Evolutionary conservation across 106 monocot species (phyloP).

Genomic region (Acanthochlamys bracteata): DNA sequence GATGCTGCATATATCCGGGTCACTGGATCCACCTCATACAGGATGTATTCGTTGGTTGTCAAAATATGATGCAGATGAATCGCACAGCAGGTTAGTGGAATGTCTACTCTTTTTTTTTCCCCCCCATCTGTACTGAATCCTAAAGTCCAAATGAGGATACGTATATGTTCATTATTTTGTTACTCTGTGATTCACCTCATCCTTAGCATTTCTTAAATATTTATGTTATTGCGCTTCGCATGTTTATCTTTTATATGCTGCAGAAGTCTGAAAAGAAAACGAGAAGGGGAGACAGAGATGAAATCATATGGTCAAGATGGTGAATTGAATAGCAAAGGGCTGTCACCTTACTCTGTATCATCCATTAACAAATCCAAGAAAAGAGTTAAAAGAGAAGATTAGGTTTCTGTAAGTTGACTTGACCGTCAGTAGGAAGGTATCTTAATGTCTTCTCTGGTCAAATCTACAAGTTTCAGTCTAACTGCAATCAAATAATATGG

Average conservation of each 20-base stretch:
- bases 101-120: no score
- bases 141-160: background rate
- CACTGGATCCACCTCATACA: conserved; percentile 37
- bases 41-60: conserved; percentile 63
- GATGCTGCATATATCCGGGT: conserved; percentile 61
- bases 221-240: background rate
- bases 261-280: background rate
- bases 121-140: background rate
- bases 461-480: no score
- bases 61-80: conserved; percentile 22
- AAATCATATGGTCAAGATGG: background rate
- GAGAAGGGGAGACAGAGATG: background rate
- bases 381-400: no score
- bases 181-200: background rate
- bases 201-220: background rate
- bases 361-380: no score
- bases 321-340: no score
- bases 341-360: no score
- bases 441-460: no score
- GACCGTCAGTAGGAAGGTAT: no score
- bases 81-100: conserved; percentile 3
- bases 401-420: no score
- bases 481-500: no score
- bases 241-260: background rate
- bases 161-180: background rate